Base-by-base conservation (phyloP, 768 basidiomycete genomes). In the Boletus subcaerulescens region DNA sequence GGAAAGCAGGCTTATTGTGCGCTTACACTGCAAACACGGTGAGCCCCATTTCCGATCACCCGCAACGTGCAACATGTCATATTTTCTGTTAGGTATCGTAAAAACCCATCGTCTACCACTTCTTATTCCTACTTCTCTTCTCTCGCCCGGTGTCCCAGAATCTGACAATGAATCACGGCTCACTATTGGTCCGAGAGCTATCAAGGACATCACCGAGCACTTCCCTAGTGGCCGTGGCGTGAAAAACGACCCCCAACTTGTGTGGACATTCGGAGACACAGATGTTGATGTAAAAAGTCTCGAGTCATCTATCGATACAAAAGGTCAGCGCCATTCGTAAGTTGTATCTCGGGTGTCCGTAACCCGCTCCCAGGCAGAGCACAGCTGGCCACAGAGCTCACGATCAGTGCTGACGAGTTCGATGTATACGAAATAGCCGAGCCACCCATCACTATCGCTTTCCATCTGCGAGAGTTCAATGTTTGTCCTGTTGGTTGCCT, bases 21-120 rank as follows among this genome's bases (percentile, higher is more conserved):
- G 85, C 58, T 69, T 93, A 47, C 79, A 89, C 61, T 93, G 91
- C 69, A 92, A 93, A 75, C 87, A 92, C 60, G 91, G 91, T 89
- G 66, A 58, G 73, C 58, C 12, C 36, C 2, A 10, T 18, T 45
- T 38, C 32, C 24, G 31, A 4, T 26, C n/a, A 44, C 11, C 47
- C 11, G 26, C 24, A 24, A 36, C 13, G 53, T 49, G 56, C 56
- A 42, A 24, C 20, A 53, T 50, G 42, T 50, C 57, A 58, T 63
- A 48, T 49, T 43, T 48, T 4, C 17, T 18, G 29, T 22, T 49
- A 93, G 91, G 89, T 41, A 84, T 93, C 50, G 72, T 88, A 13
- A 93, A 92, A 72, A 93, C 91, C 0, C 91, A 93, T 71, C 80
- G 85, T 17, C 72, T 93, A 11, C 74, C 84, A 17, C 72, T 93